Evolutionary conservation across 371 early-diverging fungal genomes (phyloP), one percentile per base, ranked within the genome.

Genomic region (Caulochytrium protostelioides): DNA sequence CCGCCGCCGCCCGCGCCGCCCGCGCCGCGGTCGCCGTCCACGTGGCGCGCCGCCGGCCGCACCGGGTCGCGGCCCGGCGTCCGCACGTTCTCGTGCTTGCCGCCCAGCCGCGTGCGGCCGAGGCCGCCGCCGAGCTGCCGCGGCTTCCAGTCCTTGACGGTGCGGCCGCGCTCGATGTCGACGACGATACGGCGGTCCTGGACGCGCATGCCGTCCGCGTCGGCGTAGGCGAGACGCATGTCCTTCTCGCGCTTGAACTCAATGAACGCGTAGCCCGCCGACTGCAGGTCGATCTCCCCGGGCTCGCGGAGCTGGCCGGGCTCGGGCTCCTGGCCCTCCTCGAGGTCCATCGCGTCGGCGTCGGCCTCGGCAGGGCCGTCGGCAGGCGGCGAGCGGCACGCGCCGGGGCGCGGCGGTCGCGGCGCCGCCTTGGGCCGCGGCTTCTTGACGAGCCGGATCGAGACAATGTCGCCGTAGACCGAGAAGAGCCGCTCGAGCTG

Each of bases 111-210:
- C 33, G 83, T 78, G 14, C 72, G 72, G 12, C 94, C 94, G 20
- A 90, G 60, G 16, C 94, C 94, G 30, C 91, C 94, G 20, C 84
- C 76, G 5, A 84, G 59, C 27, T 85, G 63, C 39, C 86, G 79
- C 18, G 95, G 95, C 35, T 57, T 59, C 91, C 91, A 94, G 27
- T 79, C 90, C 40, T 80, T 82, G 10, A 90, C 92, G 8, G 91
- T 89, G 26, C 95, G 70, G 14, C 91, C 95, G 36, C 92, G 76
- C 49, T 94, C 92, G 6, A 94, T 91, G 52, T 94, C 95, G 1
- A 90, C 85, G 13, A 87, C 59, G 13, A 86, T 61, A 22, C 86
- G 74, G 14, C 83, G 74, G 13, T 81, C 85, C 22, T 77, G 53
- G 12, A 94, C 59, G 42, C 79, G 80, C 39, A 79, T 58, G 5